Conservation (phyloP, 805 yeast genomes). For the Candida cerambycidarum region DNA sequence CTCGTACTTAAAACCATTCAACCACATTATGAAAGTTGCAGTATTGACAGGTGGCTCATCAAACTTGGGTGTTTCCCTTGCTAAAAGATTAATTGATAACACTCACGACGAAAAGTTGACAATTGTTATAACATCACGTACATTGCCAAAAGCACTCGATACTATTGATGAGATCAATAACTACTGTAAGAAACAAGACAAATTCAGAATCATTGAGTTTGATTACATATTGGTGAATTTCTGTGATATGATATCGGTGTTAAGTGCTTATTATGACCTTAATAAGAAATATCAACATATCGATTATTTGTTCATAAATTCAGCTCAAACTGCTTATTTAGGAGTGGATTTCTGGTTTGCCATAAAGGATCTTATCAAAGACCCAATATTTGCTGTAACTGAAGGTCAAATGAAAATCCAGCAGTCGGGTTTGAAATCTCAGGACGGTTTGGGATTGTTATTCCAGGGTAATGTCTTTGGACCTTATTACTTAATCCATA, state of each 20-base stretch:
- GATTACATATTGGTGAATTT: conserved; percentile 92
- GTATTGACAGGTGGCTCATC: conserved; percentile 45
- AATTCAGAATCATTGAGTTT: conserved; percentile 67
- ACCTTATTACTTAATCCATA: conserved; percentile 81
- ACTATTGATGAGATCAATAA: conserved; percentile 59
- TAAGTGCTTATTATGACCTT: conserved; percentile 72
- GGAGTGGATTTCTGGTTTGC: conserved; percentile 90
- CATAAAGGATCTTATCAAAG: conserved; percentile 56
- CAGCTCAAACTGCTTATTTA: conserved; percentile 84
- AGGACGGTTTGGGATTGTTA: conserved; percentile 80
- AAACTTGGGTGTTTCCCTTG: conserved; percentile 84
- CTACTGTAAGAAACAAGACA: conserved; percentile 32
- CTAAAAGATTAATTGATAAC: conserved; percentile 69
- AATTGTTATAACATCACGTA: conserved; percentile 84
- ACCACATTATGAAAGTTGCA: conserved; percentile 24
- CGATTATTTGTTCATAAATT: conserved; percentile 80
- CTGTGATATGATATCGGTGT: conserved; percentile 81
- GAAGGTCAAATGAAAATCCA: conserved; percentile 85
- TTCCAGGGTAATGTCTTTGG: conserved; percentile 98
- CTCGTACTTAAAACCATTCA: no score
- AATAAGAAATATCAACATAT: conserved; percentile 60
- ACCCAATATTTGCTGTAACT: conserved; percentile 83
- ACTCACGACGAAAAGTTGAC: conserved; percentile 55
- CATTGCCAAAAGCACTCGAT: conserved; percentile 79
- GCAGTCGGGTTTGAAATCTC: conserved; percentile 68